Percentiles rank a stretch among this genome's conserved stretches.
phyloP scores from a whole-genome alignment of 345 rosid genomes.

The Citrus sinensis region DVS_A1.0 CM039162.1:32926501-32927000 shows the following conservation, averaged over 20 bases:
- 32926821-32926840: background rate
- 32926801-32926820: background rate
- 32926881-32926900: background rate
- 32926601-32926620: background rate
- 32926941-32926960: background rate
- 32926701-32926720: too few relatives aligned
- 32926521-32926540: conserved; percentile 82
- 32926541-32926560: conserved; percentile 72
- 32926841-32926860: background rate
- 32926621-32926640: background rate
- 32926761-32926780: background rate
- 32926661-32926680: background rate
- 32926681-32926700: background rate
- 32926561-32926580: conserved; percentile 79
- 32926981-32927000: background rate
- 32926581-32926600: conserved; percentile 61
- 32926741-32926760: background rate
- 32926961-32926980: background rate
- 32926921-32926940: background rate
- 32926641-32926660: too few relatives aligned
- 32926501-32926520: conserved; percentile 47
- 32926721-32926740: too few relatives aligned
- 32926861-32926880: background rate
- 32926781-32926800: background rate
- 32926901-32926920: background rate